Conservation (phyloP, 768 basidiomycete genomes). For the Phanerodontia chrysosporium region DNA sequence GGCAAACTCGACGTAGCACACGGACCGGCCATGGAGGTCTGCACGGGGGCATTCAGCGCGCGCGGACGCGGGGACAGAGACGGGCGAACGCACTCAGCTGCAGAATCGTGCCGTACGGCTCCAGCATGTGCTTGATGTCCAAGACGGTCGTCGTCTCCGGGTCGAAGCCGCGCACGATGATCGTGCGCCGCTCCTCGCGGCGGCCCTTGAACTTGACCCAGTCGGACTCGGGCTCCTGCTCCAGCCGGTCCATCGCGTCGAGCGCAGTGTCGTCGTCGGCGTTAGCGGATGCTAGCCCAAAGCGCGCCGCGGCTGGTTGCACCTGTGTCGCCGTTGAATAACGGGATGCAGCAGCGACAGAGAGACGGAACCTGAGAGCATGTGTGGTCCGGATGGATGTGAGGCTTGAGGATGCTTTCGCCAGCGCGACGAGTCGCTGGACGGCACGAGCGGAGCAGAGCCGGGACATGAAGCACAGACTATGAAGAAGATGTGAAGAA, state of each 20-base stretch:
- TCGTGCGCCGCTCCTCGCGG: background rate
- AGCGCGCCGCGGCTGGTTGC: background rate
- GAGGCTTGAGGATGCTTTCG: background rate
- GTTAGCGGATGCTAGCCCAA: background rate
- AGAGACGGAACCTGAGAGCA: background rate
- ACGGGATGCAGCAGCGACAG: background rate
- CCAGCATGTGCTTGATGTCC: background rate
- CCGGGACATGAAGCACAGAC: background rate
- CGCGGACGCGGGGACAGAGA: background rate
- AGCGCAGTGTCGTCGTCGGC: background rate
- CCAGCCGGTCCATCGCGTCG: background rate
- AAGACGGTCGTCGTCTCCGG: background rate
- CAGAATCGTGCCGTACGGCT: background rate
- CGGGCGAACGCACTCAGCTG: background rate
- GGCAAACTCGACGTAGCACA: conserved; percentile 1
- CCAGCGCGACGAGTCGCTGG: background rate
- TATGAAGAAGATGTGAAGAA: no score
- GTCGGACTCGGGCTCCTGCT: background rate
- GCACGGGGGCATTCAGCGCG: background rate
- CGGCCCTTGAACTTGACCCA: background rate
- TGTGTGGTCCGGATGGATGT: background rate
- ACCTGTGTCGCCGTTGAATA: background rate
- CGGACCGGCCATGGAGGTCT: background rate
- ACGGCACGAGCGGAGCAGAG: background rate
- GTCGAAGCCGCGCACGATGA: conserved; percentile 1